Evolutionary conservation across 2,329 filamentous ascomycete genomes (phyloP), one percentile per base, ranked within the genome.

Genomic region (Ophiostoma perfectum): DNA sequence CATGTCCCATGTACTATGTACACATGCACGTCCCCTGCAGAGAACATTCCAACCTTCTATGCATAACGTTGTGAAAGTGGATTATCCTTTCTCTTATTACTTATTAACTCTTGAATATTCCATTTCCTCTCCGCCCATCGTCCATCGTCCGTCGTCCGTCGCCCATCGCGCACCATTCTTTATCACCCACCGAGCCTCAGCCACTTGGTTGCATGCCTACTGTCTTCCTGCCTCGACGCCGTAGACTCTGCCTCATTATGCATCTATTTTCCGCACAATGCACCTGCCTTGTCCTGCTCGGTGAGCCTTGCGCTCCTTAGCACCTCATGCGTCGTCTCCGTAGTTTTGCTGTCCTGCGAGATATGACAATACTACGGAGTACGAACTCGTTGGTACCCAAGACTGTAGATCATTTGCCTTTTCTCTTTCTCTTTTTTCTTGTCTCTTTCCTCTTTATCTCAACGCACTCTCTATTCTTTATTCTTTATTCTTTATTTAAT

Each of bases 1-100:
- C 27, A 27, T 27, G 27, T 27, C 27, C 27, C 27, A 27, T 27
- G 27, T 27, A 27, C 27, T 27, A 27, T 27, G n/a, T 47, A 47
- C 5, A 12, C 5, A 55, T 66, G 66, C 55, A 36, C 36, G 45
- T 27, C 36, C 42, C 55, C 42, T 63, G 58, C 18, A 58, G 58
- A 63, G 66, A 63, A 45, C 41, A 38, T 58, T 45, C 63, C 18
- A 39, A 47, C 66, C 60, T 67, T 64, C 66, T 45, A 45, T 63
- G 55, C 58, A 64, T 45, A 39, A 60, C 27, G 27, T 27, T 27
- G 27, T 27, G 27, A 3, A 38, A 38, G 49, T 36, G 49, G 55
- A 60, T 9, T 45, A 5, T 12, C 42, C 8, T 45, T 12, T n/a
- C n/a, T n/a, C 14, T 45, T 45, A 45, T 45, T 45, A 12, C 42